These are phyloP conservation scores for Verticillium zaregamsianum DNA, from an alignment of 2,329 filamentous ascomycete genomes.

Conservation along the genomic window DNA sequence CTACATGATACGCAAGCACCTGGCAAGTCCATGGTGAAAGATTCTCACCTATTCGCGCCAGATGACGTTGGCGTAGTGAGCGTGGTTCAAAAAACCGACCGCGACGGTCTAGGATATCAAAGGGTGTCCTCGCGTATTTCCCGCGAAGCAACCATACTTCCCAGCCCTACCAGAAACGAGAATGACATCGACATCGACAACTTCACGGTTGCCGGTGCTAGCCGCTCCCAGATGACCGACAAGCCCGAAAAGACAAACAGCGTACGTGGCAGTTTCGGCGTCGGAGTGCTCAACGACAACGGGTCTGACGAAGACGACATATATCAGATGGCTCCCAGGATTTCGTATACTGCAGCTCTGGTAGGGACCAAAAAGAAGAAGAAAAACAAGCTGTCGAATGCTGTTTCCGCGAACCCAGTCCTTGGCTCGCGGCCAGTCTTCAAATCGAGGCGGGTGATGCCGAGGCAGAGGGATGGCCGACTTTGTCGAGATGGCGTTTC, in stretches of 20 bases:
- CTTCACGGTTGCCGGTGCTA: not conserved
- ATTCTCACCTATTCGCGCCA: slow-evolving; percentile 77
- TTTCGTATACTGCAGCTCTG: slow-evolving; percentile 79
- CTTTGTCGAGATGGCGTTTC: slow-evolving; percentile 81
- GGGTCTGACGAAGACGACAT: slow-evolving; percentile 94
- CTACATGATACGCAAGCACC: slow-evolving; percentile 42
- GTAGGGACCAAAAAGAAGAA: slow-evolving; percentile 80
- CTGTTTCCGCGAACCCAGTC: slow-evolving; percentile 57
- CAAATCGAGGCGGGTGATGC: slow-evolving; percentile 52
- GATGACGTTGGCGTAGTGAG: slow-evolving; percentile 69
- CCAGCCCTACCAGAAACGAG: not conserved
- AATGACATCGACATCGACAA: not conserved
- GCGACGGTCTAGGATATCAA: slow-evolving; percentile 62
- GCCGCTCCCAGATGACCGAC: slow-evolving; percentile 3
- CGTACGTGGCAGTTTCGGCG: slow-evolving; percentile 67
- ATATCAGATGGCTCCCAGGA: slow-evolving; percentile 86
- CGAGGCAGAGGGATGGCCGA: slow-evolving; percentile 26
- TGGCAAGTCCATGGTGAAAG: slow-evolving; percentile 33
- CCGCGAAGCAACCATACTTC: not conserved
- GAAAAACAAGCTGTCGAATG: slow-evolving; percentile 46
- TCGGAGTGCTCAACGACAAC: slow-evolving; percentile 86
- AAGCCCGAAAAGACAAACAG: slow-evolving; percentile 43
- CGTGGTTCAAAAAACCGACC: slow-evolving; percentile 62
- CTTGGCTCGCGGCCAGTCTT: slow-evolving; percentile 69
- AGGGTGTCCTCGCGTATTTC: not conserved